phyloP scores from a whole-genome alignment of 2,329 filamentous ascomycete genomes.

The Fusarium marasasianum region DNA sequence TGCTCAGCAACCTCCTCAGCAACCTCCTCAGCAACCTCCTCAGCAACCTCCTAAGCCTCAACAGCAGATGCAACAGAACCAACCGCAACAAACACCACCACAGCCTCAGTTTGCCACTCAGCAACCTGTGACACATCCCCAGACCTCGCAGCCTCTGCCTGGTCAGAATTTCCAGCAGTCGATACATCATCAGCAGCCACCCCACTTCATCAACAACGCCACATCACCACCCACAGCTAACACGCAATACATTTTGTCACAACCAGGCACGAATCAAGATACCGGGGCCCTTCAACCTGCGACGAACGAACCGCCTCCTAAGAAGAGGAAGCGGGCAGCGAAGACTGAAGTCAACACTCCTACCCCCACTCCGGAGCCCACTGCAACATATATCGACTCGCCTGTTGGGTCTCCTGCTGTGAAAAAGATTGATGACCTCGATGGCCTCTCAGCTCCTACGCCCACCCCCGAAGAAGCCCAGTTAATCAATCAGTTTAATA shows the following conservation, averaged over 20 bases:
- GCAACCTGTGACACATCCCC: conserved; percentile 32
- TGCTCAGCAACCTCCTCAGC: conserved; percentile 22
- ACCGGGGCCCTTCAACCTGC: conserved; percentile 30
- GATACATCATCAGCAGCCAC: conserved; percentile 38
- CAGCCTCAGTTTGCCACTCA: conserved; percentile 38
- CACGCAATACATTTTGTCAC: conserved; percentile 36
- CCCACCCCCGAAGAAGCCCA: conserved; percentile 48
- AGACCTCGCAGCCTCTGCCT: conserved; percentile 22
- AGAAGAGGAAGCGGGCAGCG: conserved; percentile 51
- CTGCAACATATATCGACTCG: conserved; percentile 40
- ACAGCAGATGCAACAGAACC: conserved; percentile 13
- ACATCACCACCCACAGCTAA: conserved; percentile 33
- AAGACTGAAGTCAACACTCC: conserved; percentile 44
- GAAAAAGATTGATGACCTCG: conserved; percentile 50
- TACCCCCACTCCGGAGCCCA: conserved; percentile 42
- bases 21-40: conserved; percentile 33
- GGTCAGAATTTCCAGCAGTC: conserved; percentile 37
- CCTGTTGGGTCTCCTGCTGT: conserved; percentile 39
- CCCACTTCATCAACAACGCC: conserved; percentile 26
- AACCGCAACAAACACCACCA: conserved; percentile 31
- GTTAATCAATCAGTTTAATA: conserved; percentile 51
- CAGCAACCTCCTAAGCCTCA: conserved; percentile 20
- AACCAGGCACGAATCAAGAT: conserved; percentile 37
- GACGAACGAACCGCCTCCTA: conserved; percentile 44
- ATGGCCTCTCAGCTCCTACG: conserved; percentile 44